Evolutionary conservation across 805 yeast species (phyloP).

Genomic region (Candida quercuum): DNA sequence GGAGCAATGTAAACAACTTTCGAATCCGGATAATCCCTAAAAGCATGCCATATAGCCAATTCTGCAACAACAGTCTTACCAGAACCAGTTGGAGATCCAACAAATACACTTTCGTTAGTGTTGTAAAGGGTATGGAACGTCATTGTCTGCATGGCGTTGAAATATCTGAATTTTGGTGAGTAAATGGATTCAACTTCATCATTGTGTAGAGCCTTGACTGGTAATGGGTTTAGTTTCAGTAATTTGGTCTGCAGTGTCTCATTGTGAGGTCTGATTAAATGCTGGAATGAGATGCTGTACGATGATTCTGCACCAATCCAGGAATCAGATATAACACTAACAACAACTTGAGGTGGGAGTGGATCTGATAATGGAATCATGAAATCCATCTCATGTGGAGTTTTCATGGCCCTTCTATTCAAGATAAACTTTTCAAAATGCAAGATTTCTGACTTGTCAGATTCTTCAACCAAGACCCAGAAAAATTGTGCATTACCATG

Average conservation of each 20-base stretch:
- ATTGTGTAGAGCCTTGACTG: conserved; percentile 73
- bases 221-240: conserved; percentile 78
- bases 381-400: conserved; percentile 73
- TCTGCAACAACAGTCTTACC: conserved; percentile 98
- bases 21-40: conserved; percentile 77
- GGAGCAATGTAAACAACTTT: conserved; percentile 93
- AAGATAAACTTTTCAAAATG: conserved; percentile 81
- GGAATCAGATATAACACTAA: conserved; percentile 72
- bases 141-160: conserved; percentile 99
- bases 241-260: conserved; percentile 82
- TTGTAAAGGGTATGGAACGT: conserved; percentile 85
- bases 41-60: conserved; percentile 95
- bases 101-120: conserved; percentile 71
- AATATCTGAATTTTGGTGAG: conserved; percentile 63
- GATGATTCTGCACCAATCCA: conserved; percentile 86
- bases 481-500: conserved; percentile 86
- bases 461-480: conserved; percentile 91
- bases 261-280: conserved; percentile 80
- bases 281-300: conserved; percentile 82
- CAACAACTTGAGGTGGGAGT: conserved; percentile 80
- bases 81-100: conserved; percentile 98
- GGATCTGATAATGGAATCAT: conserved; percentile 91
- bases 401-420: conserved; percentile 47
- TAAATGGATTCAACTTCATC: conserved; percentile 64
- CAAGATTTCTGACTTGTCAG: conserved; percentile 61